phyloP scores from a whole-genome alignment of 2,329 filamentous ascomycete genomes.

The Lasiodiplodia citricola region DNA sequence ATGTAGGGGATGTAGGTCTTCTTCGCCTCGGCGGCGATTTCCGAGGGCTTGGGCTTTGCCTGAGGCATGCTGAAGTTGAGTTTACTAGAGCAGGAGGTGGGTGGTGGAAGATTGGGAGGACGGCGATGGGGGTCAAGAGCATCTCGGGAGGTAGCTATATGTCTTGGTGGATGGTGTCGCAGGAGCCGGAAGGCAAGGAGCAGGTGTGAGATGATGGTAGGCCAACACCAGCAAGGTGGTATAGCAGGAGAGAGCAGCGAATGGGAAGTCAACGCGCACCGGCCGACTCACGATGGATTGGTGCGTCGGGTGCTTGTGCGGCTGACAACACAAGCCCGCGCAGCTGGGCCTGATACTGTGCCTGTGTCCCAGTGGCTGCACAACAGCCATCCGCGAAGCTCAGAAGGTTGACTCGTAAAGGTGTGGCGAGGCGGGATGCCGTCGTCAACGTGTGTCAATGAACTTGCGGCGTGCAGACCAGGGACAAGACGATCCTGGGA shows the following conservation, averaged over 20 bases:
- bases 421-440: constrained; percentile 7
- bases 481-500: constrained; percentile 20
- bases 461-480: constrained; percentile 22
- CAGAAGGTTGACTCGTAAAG: constrained; percentile 1
- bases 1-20: constrained; percentile 71
- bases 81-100: background rate
- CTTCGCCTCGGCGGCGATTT: constrained; percentile 77
- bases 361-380: constrained; percentile 24
- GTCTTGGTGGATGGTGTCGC: constrained; percentile 18
- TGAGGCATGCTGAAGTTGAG: constrained; percentile 56
- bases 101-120: background rate
- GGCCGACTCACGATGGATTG: constrained; percentile 20
- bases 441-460: constrained; percentile 24
- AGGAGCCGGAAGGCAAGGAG: constrained; percentile 25
- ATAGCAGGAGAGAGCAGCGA: constrained; percentile 25
- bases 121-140: background rate
- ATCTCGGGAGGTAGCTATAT: constrained; percentile 15
- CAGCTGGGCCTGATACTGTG: constrained; percentile 26
- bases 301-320: constrained; percentile 21
- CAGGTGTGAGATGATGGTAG: constrained; percentile 17
- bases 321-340: constrained; percentile 6
- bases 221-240: constrained; percentile 24
- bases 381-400: constrained; percentile 19
- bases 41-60: constrained; percentile 67
- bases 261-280: constrained; percentile 26